Evolutionary conservation across 2,329 filamentous ascomycete species (phyloP), one percentile per base, ranked within the genome.

Genomic region (Stagonosporopsis chrysanthemi): DNA sequence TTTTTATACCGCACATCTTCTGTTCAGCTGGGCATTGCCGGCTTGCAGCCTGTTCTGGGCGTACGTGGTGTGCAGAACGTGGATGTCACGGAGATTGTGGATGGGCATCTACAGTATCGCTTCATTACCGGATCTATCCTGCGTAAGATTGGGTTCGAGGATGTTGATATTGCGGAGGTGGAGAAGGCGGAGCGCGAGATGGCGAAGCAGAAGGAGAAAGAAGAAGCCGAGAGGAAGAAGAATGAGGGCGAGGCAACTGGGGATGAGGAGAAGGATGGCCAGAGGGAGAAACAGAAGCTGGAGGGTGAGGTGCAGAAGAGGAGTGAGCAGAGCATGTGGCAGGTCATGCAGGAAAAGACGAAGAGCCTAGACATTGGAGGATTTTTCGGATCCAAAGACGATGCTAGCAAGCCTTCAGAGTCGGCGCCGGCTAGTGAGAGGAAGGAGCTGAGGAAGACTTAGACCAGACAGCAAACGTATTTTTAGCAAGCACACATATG

Each of bases 1-100:
- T 94, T 97, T 72, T 80, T 97, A 17, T 97, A 97, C 74, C 87
- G 93, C 41, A 89, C 91, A 2, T 92, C 90, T 38, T 92, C 88
- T 56, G 84, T 96, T 26, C 89, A 95, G 62, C 84, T 90, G 38
- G 93, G 93, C 3, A 86, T 97, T 39, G 92, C 92, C 0, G 94
- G 93, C 0, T 79, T 98, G 1, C 90, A 97, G 72, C 82, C 86
- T 29, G 85, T 96, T 23, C 77, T 86, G 55, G 84, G 82, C 8
- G 85, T 93, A 15, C 82, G 85, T 5, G 89, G 89, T 2, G 83
- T 95, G 0, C 79, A 84, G 53, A 86, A 84, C 31, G 78, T 85
- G 14, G 82, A 85, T 60, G 80, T 84, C 22, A 81, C 77, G 12
- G 78, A 81, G 23, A 70, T 82, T 1, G 80, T 84, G 0, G 76